These are phyloP conservation scores for Coemansia sp. DNA, from an alignment of 192 early-diverging fungal species.

Conservation along the genomic window DNA sequence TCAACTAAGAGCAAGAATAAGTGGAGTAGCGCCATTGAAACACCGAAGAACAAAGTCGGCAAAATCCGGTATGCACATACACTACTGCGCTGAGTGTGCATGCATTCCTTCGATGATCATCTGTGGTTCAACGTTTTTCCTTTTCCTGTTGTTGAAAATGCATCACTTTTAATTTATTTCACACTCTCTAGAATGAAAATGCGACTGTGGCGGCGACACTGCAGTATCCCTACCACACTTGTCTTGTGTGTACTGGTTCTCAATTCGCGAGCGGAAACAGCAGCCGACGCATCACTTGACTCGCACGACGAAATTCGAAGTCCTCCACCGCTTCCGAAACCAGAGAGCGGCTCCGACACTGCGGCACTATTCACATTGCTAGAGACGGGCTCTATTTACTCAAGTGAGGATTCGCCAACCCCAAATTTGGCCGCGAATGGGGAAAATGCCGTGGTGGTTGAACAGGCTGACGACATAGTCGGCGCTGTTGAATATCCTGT, in stretches of 20 bases:
- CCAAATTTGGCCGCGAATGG: not conserved
- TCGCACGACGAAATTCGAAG: not conserved
- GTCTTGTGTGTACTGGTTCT: not conserved
- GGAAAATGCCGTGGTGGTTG: not conserved
- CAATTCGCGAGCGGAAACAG: slow-evolving; percentile 5
- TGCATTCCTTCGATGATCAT: not conserved
- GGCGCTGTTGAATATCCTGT: not conserved
- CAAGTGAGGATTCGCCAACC: not conserved
- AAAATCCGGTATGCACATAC: not conserved
- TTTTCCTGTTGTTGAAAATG: not conserved
- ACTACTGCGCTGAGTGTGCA: not conserved
- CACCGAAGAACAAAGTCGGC: not conserved
- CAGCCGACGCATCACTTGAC: not conserved
- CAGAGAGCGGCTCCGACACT: not conserved
- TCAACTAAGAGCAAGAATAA: not conserved
- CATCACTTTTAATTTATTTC: not conserved
- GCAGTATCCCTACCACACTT: not conserved
- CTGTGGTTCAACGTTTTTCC: not conserved
- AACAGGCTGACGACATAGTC: not conserved
- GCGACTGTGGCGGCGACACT: slow-evolving; percentile 7
- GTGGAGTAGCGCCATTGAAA: not conserved
- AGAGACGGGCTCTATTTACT: not conserved
- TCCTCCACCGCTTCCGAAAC: not conserved
- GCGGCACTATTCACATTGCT: not conserved
- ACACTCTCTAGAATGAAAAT: not conserved